Conservation (phyloP, 768 basidiomycete genomes). For the Porphyrellus cyaneotinctus region DNA sequence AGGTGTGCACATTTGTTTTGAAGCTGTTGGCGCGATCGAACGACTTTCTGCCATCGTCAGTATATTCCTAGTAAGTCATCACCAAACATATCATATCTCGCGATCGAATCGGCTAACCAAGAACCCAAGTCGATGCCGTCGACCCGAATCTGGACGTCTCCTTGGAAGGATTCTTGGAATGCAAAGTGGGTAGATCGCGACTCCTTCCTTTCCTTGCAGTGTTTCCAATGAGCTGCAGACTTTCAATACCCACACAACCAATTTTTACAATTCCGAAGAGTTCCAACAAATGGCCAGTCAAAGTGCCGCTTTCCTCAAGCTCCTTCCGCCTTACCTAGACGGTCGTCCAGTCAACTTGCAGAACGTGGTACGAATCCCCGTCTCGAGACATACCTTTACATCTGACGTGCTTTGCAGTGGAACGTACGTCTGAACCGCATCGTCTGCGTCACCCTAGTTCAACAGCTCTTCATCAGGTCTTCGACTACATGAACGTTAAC, state of each 20-base stretch:
- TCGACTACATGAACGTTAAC: conserved; percentile 71
- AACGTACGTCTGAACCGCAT: conserved; percentile 34
- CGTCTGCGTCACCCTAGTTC: neutral
- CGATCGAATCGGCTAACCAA: conserved; percentile 3
- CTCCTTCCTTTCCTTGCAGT: neutral
- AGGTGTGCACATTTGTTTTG: conserved; percentile 30
- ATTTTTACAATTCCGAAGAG: conserved; percentile 51
- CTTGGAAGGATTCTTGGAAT: conserved; percentile 63
- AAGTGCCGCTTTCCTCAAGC: conserved; percentile 44
- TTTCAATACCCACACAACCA: conserved; percentile 43
- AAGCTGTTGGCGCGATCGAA: conserved; percentile 1
- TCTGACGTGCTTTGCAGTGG: conserved; percentile 33
- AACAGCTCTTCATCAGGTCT: conserved; percentile 42
- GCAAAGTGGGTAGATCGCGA: conserved; percentile 39
- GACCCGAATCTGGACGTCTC: conserved; percentile 58
- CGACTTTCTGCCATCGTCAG: conserved; percentile 9
- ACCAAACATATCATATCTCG: neutral
- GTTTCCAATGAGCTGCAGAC: conserved; percentile 33
- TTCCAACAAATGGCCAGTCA: conserved; percentile 47
- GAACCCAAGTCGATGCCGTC: conserved; percentile 53
- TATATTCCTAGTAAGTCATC: conserved; percentile 40
- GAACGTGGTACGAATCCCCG: conserved; percentile 48
- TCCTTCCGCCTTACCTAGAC: conserved; percentile 50
- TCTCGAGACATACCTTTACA: neutral
- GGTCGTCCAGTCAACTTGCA: conserved; percentile 47